Base-by-base conservation (phyloP, 2,329 filamentous ascomycete genomes). In the Nothomitra cinnamomea region DNA sequence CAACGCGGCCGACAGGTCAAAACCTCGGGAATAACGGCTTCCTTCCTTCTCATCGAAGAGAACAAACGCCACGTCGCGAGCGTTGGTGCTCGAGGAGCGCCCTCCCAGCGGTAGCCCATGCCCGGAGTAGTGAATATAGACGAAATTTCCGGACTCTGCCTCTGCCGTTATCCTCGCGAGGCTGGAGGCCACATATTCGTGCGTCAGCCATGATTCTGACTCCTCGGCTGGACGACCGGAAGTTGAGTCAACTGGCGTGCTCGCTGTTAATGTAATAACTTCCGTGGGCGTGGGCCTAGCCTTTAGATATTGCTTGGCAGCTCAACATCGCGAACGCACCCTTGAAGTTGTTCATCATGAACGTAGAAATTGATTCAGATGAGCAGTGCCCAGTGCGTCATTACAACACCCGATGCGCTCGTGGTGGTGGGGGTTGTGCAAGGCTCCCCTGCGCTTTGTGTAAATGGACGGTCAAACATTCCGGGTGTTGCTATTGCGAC, bases 61-160 rank as follows among this genome's bases (percentile, higher is more conserved):
- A 22, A 24, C 42, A 5, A 45, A 45, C 17, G n/a, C 42, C 19
- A 45, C 17, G 42, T 45, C n/a, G 19, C n/a, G 17, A 22, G 15
- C 42, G 24, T 22, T 22, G 17, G 15, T 45, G 42, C 15, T 32
- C 28, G 28, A 32, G 28, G 28, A 32, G 28, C 5, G 28, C 28
- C 10, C 10, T 32, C 28, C 28, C 28, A 32, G 28, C 28, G 28
- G 28, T 10, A 10, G 13, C 19, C 42, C 58, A 24, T 60, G 58
- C 13, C 58, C 59, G 13, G 57, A 59, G 54, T 58, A 60, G 21
- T 61, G 59, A 15, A 61, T 55, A 48, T 61, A 60, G 21, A 60
- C 54, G 19, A 56, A 45, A 40, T 60, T 56, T 24, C 52, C 49
- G 13, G 54, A 42, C 13, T 47, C n/a, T 13, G 58, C 57, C 24